Conservation (phyloP, 495 filamentous ascomycete species). For the Bacidia gigantensis region DNA sequence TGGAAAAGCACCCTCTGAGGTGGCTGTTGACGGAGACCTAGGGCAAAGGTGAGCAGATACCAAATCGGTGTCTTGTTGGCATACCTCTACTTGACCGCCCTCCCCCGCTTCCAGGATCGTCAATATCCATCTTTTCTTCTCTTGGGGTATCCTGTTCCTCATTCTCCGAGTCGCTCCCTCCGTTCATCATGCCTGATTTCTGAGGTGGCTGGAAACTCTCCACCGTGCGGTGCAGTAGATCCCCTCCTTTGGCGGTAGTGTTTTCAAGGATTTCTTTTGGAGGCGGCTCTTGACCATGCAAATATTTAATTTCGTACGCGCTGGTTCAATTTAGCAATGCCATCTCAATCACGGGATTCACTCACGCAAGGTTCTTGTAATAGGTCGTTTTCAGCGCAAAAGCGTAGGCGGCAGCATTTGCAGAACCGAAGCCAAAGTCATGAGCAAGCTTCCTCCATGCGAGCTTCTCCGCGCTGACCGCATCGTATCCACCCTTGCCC, state of each 20-base stretch:
- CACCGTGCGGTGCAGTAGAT: conserved; percentile 58
- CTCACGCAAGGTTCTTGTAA: conserved; percentile 63
- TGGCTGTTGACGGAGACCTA: conserved; percentile 59
- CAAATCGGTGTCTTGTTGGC: neutral
- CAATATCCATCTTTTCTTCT: conserved; percentile 42
- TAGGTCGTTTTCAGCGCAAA: conserved; percentile 69
- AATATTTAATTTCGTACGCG: conserved; percentile 64
- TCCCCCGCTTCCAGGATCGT: conserved; percentile 44
- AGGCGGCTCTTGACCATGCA: conserved; percentile 60
- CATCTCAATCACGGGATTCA: conserved; percentile 3
- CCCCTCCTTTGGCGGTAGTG: conserved; percentile 58
- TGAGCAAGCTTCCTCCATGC: conserved; percentile 61
- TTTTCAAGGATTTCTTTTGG: conserved; percentile 72
- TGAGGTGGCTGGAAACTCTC: conserved; percentile 48
- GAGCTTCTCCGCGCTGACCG: conserved; percentile 62
- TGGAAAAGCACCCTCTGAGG: conserved; percentile 71
- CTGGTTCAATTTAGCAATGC: conserved; percentile 20
- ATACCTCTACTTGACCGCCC: conserved; percentile 47
- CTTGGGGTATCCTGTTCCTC: conserved; percentile 45
- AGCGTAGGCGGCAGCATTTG: conserved; percentile 55
- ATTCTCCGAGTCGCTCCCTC: conserved; percentile 42
- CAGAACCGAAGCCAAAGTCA: conserved; percentile 46
- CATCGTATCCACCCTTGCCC: conserved; percentile 65
- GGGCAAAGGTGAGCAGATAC: too few relatives aligned
- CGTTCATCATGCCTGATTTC: conserved; percentile 11